Base-by-base conservation (phyloP, 257 asterid species). In the Lycium barbarum region DNA sequence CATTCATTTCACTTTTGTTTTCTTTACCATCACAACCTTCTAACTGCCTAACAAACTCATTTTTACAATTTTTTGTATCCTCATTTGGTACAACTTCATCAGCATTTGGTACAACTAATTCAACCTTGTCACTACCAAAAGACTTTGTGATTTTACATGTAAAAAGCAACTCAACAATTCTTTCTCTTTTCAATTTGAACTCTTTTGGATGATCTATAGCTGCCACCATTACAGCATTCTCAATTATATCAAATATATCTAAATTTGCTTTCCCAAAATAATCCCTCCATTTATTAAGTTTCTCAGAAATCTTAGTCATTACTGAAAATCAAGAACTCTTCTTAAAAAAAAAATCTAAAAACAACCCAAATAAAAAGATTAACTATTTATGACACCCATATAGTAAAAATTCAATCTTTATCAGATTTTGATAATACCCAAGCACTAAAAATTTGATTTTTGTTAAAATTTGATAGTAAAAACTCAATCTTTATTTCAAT, bases 81-180 rank as follows among this genome's bases (percentile, higher is more conserved):
- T 84, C 90, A 43, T 40, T 4, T 40, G 45, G 45, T 3, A 40
- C 81, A 35, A 84, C 87, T 67, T 72, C 90, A n/a, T 81, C 91
- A 55, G 13, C 89, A 83, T 76, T 84, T 4, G 98, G 97, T 38
- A 92, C 88, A 2, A 88, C 91, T 86, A 93, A 83, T 83, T 91
- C 95, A 55, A 90, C 79, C 17, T 86, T 86, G 53, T 94, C 95
- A 72, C 98, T 93, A 18, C 95, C 95, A 57, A 84, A 86, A 84
- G 93, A 94, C 89, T 84, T 90, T 54, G 89, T 91, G 20, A 86
- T 47, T 89, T 80, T 87, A 82, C 89, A 85, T 17, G 88, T 47
- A 51, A 89, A 92, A n/a, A 91, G 58, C 83, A 67, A 59, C 86
- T 90, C 91, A 35, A 90, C 91, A 76, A 91, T 91, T 73, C 86